Percentiles rank a stretch among this genome's conserved stretches.
These are phyloP conservation scores for Plasmodium fragile DNA, from an alignment of 169 alveolate genomes.

Conservation along the genomic window DNA sequence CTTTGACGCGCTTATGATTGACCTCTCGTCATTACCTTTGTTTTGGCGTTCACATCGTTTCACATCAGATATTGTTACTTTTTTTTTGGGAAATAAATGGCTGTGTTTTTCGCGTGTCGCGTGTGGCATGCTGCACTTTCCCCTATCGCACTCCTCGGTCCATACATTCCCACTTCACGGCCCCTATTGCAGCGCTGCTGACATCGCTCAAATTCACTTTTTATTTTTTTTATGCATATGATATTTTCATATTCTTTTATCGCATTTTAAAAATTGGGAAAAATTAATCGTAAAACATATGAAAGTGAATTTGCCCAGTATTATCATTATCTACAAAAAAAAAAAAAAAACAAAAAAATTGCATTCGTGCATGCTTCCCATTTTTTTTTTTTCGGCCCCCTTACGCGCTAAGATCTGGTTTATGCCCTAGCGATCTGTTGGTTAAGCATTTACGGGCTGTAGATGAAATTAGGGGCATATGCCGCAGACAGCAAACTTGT, in stretches of 20 bases:
- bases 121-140: not conserved
- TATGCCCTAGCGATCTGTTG: not conserved
- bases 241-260: not conserved
- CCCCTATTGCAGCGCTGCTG: not conserved
- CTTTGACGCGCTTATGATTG: not conserved
- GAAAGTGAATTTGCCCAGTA: not conserved
- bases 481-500: not conserved
- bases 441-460: not conserved
- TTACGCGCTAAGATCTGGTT: not conserved
- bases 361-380: not conserved
- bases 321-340: not conserved
- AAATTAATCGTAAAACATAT: not conserved
- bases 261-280: not conserved
- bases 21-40: not conserved
- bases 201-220: not conserved
- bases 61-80: not conserved
- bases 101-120: not conserved
- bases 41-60: not conserved
- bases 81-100: not conserved
- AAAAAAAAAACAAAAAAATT: too few relatives aligned
- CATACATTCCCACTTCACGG: not conserved
- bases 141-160: not conserved
- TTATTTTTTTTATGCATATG: not conserved
- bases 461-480: not conserved
- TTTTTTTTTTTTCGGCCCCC: not conserved